Conservation (phyloP, 1,284 basidiomycete species). For the Cutaneotrichosporon spelunceum region DNA sequence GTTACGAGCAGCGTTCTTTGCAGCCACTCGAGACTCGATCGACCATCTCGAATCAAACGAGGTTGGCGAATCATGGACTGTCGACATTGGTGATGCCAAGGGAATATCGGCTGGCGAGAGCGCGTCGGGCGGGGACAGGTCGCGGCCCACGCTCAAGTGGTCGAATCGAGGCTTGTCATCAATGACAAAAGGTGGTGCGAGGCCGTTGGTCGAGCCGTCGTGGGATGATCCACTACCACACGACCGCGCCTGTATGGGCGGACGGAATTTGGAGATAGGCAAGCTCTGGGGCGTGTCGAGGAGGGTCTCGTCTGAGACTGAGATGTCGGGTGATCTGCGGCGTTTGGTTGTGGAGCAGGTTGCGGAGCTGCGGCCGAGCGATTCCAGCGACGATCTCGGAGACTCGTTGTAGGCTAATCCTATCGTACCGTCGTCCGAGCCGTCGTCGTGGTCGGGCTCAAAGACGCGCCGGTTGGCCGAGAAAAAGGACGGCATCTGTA, state of each 20-base stretch:
- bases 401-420: constrained; percentile 5
- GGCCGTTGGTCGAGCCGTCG: constrained; percentile 2
- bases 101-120: background rate
- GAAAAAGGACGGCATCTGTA: background rate
- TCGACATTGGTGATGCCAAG: background rate
- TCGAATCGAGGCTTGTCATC: constrained; percentile 2
- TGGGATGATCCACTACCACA: constrained; percentile 2
- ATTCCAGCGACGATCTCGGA: constrained; percentile 1
- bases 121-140: background rate
- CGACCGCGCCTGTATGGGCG: background rate
- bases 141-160: background rate
- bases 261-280: background rate
- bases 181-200: constrained; percentile 6
- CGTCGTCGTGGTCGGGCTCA: background rate
- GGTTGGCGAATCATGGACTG: constrained; percentile 9
- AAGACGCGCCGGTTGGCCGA: background rate
- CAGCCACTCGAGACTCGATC: constrained; percentile 12
- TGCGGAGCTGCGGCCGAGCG: constrained; percentile 1
- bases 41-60: constrained; percentile 16
- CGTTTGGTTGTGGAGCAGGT: background rate
- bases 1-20: constrained; percentile 6
- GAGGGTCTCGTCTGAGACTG: constrained; percentile 15
- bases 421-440: constrained; percentile 1
- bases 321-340: constrained; percentile 2
- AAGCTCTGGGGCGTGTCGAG: constrained; percentile 17